Evolutionary conservation across 371 early-diverging fungal genomes (phyloP).

Genomic region (Mortierella sp.): DNA sequence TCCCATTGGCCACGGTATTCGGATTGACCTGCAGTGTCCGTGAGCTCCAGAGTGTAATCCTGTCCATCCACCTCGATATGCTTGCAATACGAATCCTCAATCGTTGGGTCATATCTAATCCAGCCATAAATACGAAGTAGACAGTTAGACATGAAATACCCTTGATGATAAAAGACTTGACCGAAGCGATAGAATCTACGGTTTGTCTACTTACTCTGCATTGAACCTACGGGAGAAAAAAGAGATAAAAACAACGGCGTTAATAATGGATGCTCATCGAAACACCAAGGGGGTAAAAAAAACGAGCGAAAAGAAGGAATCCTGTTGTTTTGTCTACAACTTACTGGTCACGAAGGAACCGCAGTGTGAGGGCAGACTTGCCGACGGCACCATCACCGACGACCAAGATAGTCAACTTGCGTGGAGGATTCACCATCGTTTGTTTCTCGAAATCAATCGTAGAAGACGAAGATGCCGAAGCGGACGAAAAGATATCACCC

Average conservation of each 20-base stretch:
- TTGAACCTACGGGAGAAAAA: slow-evolving; percentile 16
- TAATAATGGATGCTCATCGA: neutral
- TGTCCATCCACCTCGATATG: slow-evolving; percentile 52
- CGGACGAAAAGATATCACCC: neutral
- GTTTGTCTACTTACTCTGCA: slow-evolving; percentile 15
- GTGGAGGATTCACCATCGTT: slow-evolving; percentile 7
- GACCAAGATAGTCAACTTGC: slow-evolving; percentile 41
- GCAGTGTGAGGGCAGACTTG: slow-evolving; percentile 49
- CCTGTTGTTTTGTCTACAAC: neutral
- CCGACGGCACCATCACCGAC: slow-evolving; percentile 57
- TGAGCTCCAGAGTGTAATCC: slow-evolving; percentile 57
- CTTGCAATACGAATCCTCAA: slow-evolving; percentile 59
- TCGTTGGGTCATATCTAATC: slow-evolving; percentile 53
- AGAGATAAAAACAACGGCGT: neutral
- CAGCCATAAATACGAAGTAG: neutral
- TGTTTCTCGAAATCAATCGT: neutral
- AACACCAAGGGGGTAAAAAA: neutral
- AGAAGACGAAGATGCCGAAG: slow-evolving; percentile 1
- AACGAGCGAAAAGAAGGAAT: neutral
- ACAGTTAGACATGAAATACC: too few relatives aligned
- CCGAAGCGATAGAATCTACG: neutral
- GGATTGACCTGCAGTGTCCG: slow-evolving; percentile 59
- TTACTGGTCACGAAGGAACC: slow-evolving; percentile 56
- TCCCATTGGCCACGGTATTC: slow-evolving; percentile 58
- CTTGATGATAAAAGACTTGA: too few relatives aligned